Evolutionary conservation across 2,329 filamentous ascomycete genomes (phyloP), one percentile per base, ranked within the genome.

Genomic region (Colletotrichum sp.): DNA sequence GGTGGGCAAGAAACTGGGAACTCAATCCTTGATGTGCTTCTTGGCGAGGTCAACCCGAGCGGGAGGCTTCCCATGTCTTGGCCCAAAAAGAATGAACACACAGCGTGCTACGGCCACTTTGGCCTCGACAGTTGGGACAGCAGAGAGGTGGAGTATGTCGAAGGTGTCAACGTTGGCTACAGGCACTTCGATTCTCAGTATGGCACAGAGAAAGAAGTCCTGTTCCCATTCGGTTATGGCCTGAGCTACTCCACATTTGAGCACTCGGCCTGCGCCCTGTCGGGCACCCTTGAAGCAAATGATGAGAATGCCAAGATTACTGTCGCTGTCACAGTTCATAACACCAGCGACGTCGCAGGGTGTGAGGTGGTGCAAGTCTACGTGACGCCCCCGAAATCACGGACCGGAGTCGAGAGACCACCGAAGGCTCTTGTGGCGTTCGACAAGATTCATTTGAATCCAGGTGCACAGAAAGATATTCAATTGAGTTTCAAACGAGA

Each of bases 81-180:
- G 83, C 93, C 93, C 0, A 82, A 91, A 12, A 39, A 39, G 21
- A 39, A n/a, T 24, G 89, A 93, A 79, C 30, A 73, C 59, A 59
- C 49, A 9, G 66, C 63, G 18, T 62, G 59, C 28, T 72, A 69
- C 26, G 66, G 65, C 2, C 52, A 64, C 30, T 74, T 69, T 18
- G 71, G 59, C 2, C 59, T 59, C 9, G 91, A 93, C 79, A 93
- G 92, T 70, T 92, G 92, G 2, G 71, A 65, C 26, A 52, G 34
- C 28, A 70, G 80, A 1, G 78, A 79, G 78, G 91, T 92, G 3
- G 84, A 92, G 2, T 94, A 94, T 78, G 91, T 90, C 15, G 93
- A 94, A 81, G 93, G 92, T 44, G 87, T 94, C 64, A 93, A 92
- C 80, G 87, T 94, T 44, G 93, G 93, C 3, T 94, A 94, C 82